phyloP scores from a whole-genome alignment of 2,329 filamentous ascomycete genomes.

The Phaeosphaeriaceae sp. region DNA sequence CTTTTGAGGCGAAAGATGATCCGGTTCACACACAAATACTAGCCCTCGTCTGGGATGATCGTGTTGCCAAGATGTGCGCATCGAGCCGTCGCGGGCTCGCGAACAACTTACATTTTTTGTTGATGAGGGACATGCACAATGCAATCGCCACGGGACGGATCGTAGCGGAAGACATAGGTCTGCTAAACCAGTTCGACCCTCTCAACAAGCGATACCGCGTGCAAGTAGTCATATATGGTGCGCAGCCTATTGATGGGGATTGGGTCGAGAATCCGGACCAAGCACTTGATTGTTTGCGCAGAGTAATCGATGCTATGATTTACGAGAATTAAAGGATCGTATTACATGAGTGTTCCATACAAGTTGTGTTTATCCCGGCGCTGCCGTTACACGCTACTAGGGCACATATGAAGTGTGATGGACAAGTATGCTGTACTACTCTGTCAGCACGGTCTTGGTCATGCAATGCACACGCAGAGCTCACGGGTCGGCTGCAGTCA shows the following conservation, averaged over 20 bases:
- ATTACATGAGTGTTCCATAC: too few relatives aligned
- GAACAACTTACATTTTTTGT: conserved; percentile 1
- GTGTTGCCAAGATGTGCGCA: neutral
- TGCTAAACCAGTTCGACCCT: neutral
- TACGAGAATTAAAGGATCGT: neutral
- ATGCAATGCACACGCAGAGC: too few relatives aligned
- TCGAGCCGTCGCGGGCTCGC: neutral
- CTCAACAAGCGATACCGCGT: neutral
- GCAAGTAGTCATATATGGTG: neutral
- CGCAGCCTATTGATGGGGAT: neutral
- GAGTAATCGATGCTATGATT: neutral
- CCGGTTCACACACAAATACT: neutral
- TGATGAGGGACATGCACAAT: neutral
- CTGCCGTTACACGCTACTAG: neutral
- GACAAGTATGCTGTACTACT: neutral
- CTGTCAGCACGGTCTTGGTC: too few relatives aligned
- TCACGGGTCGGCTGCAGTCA: conserved; percentile 1
- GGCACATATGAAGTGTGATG: neutral
- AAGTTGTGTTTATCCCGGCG: too few relatives aligned
- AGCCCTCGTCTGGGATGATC: neutral
- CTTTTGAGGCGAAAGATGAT: neutral
- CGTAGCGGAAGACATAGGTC: neutral
- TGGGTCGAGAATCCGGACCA: neutral
- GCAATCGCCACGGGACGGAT: neutral
- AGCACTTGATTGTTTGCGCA: neutral